Percentiles rank a stretch among this genome's conserved stretches.
These are phyloP conservation scores for Flaveria floridana DNA, from an alignment of 140 eudicot genomes.

Conservation along the genomic window DNA sequence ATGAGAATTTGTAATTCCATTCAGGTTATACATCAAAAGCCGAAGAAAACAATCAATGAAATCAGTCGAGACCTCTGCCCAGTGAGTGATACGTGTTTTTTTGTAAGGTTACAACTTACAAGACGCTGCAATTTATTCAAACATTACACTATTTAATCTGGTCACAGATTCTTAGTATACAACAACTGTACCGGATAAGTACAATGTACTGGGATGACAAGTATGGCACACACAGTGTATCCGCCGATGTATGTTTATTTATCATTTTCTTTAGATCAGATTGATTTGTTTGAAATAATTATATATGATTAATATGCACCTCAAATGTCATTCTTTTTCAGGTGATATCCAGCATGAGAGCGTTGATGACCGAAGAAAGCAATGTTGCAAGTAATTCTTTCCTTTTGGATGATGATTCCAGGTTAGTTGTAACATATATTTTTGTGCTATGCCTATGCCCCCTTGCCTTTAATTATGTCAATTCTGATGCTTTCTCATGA, in stretches of 20 bases:
- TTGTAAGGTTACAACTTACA: constrained; percentile 4
- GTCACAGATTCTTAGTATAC: constrained; percentile 84
- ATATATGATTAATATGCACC: background rate
- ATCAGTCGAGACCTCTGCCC: constrained; percentile 87
- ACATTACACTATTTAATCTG: constrained; percentile 8
- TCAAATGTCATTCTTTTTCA: constrained; percentile 28
- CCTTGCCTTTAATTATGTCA: background rate
- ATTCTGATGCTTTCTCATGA: constrained; percentile 14
- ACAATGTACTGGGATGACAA: constrained; percentile 99
- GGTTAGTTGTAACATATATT: constrained; percentile 44
- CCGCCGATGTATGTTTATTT: constrained; percentile 62
- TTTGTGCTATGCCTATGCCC: background rate
- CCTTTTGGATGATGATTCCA: constrained; percentile 94
- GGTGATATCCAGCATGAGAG: constrained; percentile 91
- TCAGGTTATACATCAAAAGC: constrained; percentile 95
- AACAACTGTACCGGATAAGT: constrained; percentile 86
- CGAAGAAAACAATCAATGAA: constrained; percentile 83
- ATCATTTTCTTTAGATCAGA: background rate
- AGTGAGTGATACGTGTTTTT: constrained; percentile 49
- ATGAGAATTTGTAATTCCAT: constrained; percentile 16
- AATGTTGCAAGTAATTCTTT: constrained; percentile 86
- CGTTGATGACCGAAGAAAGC: constrained; percentile 84
- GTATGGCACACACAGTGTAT: constrained; percentile 91
- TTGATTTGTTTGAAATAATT: constrained; percentile 2
- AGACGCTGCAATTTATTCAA: background rate